Conservation (phyloP, 306 rosid species). For the Nissolia schottii region DNA sequence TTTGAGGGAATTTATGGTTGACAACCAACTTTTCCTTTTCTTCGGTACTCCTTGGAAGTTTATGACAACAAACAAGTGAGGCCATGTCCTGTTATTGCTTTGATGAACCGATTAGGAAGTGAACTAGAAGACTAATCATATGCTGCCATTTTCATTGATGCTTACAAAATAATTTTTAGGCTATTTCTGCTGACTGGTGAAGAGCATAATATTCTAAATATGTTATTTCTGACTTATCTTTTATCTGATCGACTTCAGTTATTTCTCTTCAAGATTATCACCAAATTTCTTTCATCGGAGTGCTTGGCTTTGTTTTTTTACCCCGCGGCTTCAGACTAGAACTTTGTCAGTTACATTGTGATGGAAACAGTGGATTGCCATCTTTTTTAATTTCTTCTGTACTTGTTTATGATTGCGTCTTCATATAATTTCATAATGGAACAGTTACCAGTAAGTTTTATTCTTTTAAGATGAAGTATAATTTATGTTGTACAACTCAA, state of each 20-base stretch:
- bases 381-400: slow-evolving; percentile 7
- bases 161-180: background rate
- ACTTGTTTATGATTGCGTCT: background rate
- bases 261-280: background rate
- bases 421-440: background rate
- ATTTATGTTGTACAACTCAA: background rate
- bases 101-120: background rate
- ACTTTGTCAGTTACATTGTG: slow-evolving; percentile 7
- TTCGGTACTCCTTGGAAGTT: background rate
- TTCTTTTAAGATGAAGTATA: background rate
- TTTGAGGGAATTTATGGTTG: slow-evolving; percentile 12
- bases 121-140: background rate
- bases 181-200: background rate
- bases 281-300: background rate
- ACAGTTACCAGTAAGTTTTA: background rate
- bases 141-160: background rate
- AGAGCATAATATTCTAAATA: background rate
- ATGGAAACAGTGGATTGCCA: background rate
- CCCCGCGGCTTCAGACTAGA: background rate
- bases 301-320: background rate
- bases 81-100: slow-evolving; percentile 1
- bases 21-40: background rate
- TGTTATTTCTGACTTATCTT: background rate
- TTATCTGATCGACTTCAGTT: background rate
- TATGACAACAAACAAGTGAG: background rate